phyloP scores from a whole-genome alignment of 768 basidiomycete species.

The Podaxis sp. region DNA sequence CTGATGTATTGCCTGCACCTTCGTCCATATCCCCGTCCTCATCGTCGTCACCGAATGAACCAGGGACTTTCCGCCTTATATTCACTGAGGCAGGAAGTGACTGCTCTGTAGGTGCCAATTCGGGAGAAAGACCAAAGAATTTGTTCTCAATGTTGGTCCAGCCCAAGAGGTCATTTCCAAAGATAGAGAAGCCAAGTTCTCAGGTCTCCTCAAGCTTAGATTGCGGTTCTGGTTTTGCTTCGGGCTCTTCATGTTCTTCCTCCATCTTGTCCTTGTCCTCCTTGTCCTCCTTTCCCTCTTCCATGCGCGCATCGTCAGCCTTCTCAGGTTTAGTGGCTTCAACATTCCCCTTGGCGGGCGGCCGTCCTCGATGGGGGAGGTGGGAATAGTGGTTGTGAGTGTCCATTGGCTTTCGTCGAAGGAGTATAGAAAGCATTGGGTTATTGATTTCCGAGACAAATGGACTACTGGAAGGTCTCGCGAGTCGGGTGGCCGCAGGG shows the following conservation, averaged over 20 bases:
- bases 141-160: conserved; percentile 3
- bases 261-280: conserved; percentile 15
- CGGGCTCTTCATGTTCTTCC: conserved; percentile 19
- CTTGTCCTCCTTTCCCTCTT: conserved; percentile 16
- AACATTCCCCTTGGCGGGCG: neutral
- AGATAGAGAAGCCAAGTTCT: conserved; percentile 30
- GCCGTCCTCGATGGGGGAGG: conserved; percentile 16
- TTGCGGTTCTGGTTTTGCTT: conserved; percentile 14
- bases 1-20: conserved; percentile 14
- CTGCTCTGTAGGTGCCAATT: neutral
- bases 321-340: conserved; percentile 13
- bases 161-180: conserved; percentile 16
- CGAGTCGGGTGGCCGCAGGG: conserved; percentile 16
- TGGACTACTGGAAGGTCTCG: conserved; percentile 21
- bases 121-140: conserved; percentile 1
- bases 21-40: conserved; percentile 32
- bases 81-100: conserved; percentile 20
- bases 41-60: conserved; percentile 41
- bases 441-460: conserved; percentile 50
- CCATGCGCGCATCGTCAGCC: conserved; percentile 22
- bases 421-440: conserved; percentile 62
- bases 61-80: conserved; percentile 38
- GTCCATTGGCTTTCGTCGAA: conserved; percentile 42
- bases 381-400: conserved; percentile 32
- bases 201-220: conserved; percentile 18